Base-by-base conservation (phyloP, 805 yeast genomes). In the Yarrowia divulgata region DNA sequence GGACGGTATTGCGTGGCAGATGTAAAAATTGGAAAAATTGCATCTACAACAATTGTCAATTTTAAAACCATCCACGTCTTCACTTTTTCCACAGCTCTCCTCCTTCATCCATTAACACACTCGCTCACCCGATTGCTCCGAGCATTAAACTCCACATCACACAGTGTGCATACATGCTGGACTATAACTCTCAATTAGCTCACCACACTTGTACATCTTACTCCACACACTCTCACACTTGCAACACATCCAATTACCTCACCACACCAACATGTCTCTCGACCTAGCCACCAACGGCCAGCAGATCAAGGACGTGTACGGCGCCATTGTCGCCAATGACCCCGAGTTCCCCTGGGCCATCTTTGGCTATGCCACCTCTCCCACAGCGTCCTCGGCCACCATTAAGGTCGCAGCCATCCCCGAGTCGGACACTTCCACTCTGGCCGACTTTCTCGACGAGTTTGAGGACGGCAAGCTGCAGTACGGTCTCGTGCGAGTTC, bases 401-500 rank as follows among this genome's bases (percentile, higher is more conserved):
- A 79, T 72, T 76, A 79, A 72, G 77, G 85, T 81, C 19, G 73
- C 71, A 18, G 79, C 75, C 32, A 64, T 77, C 39, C 81, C 80
- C 58, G 54, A 34, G 40, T 73, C 81, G 6, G 95, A 94, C 57
- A 79, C 83, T 60, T 91, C 90, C 18, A 88, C 85, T 69, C 87
- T 95, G 74, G 82, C 83, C 50, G 97, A 91, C 69, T 92, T 95
- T 76, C 87, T 91, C 48, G 87, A 85, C 45, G 86, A 90, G 71
- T 94, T 95, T 77, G 89, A 88, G 73, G 98, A 94, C 73, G 90
- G 96, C 3, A 86, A 87, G 70, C 91, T 93, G 71, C 97, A 93
- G 81, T 95, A 89, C 75, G 99, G 98, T 49, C 83, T 95, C 70
- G 90, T 91, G 49, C 86, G 97, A 68, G 91, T 94, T 58, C 87